Evolutionary conservation across 148 eudicot genomes (phyloP).

Genomic region (Oxyria digyna): DNA sequence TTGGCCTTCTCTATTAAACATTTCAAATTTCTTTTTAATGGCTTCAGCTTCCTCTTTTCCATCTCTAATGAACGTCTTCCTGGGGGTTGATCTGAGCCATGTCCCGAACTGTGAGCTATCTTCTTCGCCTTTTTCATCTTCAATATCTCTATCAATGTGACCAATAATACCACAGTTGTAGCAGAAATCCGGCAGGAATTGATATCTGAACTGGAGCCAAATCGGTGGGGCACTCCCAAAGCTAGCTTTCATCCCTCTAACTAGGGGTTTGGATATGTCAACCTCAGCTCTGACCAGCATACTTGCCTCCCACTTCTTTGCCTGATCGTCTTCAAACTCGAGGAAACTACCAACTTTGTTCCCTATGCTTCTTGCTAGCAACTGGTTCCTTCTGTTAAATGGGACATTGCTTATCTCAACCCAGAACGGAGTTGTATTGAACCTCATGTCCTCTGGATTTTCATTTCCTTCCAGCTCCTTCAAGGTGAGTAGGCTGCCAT

Average conservation of each 20-base stretch:
- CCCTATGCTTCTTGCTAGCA: no score
- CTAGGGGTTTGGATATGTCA: background rate
- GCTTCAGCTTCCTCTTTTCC: background rate
- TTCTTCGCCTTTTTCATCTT: background rate
- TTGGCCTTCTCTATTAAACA: no score
- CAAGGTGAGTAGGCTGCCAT: no score
- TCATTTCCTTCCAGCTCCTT: no score
- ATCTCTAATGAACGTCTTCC: background rate
- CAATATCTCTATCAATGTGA: background rate
- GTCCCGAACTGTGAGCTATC: background rate
- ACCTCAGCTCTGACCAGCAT: background rate
- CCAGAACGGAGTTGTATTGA: no score
- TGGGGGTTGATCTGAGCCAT: background rate
- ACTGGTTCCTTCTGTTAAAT: no score
- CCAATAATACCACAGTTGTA: background rate
- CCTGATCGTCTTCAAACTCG: no score
- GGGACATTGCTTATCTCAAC: no score
- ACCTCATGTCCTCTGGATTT: no score
- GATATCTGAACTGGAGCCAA: background rate
- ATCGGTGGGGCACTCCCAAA: background rate
- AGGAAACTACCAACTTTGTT: no score
- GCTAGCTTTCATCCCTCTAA: background rate
- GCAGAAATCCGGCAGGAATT: background rate
- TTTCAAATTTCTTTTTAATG: background rate
- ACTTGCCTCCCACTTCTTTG: no score